phyloP scores from a whole-genome alignment of 345 rosid species.

The Viola odorata region DNA sequence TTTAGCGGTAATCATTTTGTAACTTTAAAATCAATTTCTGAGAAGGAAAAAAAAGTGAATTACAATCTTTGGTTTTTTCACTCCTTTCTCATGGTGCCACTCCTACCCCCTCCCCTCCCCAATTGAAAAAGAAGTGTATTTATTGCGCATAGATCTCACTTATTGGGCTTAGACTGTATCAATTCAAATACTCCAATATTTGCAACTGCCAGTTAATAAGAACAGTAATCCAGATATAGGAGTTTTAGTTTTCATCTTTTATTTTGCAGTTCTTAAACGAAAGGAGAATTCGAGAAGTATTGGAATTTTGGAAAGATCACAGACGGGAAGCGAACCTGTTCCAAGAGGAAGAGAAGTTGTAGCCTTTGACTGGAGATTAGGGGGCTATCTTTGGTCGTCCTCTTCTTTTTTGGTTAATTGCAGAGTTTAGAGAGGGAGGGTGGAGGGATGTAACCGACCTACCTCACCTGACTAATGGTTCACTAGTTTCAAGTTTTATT shows the following conservation, averaged over 20 bases:
- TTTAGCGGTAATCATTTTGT: too few species aligned
- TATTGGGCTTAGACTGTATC: too few species aligned
- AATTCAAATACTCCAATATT: background rate
- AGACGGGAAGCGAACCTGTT: constrained; percentile 47
- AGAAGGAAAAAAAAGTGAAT: too few species aligned
- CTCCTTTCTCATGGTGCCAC: too few species aligned
- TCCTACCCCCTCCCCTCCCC: too few species aligned
- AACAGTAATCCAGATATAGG: background rate
- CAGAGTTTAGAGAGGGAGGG: background rate
- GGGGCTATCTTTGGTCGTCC: constrained; percentile 48
- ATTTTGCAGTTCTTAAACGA: background rate
- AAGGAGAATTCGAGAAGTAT: background rate
- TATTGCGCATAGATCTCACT: background rate
- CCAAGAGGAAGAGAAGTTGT: constrained; percentile 94
- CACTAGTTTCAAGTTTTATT: background rate
- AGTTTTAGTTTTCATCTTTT: background rate
- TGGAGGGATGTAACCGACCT: too few species aligned
- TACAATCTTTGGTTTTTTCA: too few species aligned
- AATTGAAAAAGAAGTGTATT: too few species aligned
- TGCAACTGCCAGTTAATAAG: background rate
- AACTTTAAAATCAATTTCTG: too few species aligned
- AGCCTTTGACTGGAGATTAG: constrained; percentile 64
- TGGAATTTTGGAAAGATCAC: background rate
- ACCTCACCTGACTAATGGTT: background rate
- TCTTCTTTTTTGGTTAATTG: constrained; percentile 5